Evolutionary conservation across 129 eudicot genomes (phyloP).

Genomic region (Saussurea involucrata): DNA sequence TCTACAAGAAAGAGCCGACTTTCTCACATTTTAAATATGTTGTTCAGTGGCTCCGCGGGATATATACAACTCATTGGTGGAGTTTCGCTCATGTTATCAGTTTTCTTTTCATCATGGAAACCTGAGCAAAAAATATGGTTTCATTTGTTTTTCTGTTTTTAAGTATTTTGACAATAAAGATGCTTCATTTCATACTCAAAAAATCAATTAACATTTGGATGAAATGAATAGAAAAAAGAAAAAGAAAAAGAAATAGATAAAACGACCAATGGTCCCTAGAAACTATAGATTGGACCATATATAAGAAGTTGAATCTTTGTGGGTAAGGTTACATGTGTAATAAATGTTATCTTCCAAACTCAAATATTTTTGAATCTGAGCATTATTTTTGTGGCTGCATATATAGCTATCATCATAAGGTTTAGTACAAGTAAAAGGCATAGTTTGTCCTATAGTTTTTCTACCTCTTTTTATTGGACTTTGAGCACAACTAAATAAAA

Average conservation of each 20-base stretch:
- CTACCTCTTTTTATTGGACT: not conserved
- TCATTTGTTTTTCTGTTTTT: too few species aligned
- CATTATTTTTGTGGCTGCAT: not conserved
- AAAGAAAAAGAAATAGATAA: not conserved
- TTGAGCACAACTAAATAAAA: too few species aligned
- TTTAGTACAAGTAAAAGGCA: constrained; percentile 1
- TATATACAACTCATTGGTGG: not conserved
- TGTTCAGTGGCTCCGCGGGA: not conserved
- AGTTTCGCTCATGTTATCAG: not conserved
- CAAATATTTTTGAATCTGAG: not conserved
- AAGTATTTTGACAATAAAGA: not conserved
- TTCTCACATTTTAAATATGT: not conserved
- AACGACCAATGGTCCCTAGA: not conserved
- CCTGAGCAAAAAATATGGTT: not conserved
- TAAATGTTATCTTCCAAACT: not conserved
- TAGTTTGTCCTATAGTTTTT: constrained; percentile 1
- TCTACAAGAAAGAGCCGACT: not conserved
- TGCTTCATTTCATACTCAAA: not conserved
- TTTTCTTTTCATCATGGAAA: not conserved
- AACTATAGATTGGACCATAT: not conserved
- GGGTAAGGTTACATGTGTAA: not conserved
- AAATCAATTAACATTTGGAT: not conserved
- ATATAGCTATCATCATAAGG: constrained; percentile 4
- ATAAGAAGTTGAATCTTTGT: not conserved
- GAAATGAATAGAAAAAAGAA: not conserved